phyloP scores from a whole-genome alignment of 495 filamentous ascomycete genomes.

The Neurospora tetrasperma region DNA sequence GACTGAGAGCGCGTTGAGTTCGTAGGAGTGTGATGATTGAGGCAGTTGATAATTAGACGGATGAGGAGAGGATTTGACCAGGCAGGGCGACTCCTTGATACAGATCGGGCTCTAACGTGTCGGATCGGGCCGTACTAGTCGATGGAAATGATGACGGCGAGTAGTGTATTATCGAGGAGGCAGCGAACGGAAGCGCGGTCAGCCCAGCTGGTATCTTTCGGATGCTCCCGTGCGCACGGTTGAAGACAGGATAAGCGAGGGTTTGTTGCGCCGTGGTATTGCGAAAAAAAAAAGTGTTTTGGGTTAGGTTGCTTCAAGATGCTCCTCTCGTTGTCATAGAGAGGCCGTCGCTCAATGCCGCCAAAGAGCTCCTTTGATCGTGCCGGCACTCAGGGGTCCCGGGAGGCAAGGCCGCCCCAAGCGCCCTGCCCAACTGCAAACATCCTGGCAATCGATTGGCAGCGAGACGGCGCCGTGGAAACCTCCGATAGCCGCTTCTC shows the following conservation, averaged over 20 bases:
- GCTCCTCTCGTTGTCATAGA: not conserved
- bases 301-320: not conserved
- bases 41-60: not conserved
- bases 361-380: slow-evolving; percentile 1
- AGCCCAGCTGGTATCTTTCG: not conserved
- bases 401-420: not conserved
- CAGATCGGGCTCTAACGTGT: not conserved
- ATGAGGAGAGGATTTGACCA: not conserved
- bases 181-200: not conserved
- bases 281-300: not conserved
- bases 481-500: not conserved
- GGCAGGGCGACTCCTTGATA: not conserved
- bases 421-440: not conserved
- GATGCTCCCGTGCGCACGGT: not conserved
- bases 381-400: not conserved
- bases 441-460: slow-evolving; percentile 9
- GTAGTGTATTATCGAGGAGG: not conserved
- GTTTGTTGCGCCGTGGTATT: not conserved
- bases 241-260: not conserved
- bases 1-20: not conserved
- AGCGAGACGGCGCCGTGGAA: slow-evolving; percentile 2
- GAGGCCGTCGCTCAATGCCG: not conserved
- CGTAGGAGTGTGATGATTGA: not conserved
- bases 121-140: not conserved
- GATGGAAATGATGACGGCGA: not conserved